These are phyloP conservation scores for Massospora cicadina DNA, from an alignment of 371 early-diverging fungal genomes.

Conservation along the genomic window DNA sequence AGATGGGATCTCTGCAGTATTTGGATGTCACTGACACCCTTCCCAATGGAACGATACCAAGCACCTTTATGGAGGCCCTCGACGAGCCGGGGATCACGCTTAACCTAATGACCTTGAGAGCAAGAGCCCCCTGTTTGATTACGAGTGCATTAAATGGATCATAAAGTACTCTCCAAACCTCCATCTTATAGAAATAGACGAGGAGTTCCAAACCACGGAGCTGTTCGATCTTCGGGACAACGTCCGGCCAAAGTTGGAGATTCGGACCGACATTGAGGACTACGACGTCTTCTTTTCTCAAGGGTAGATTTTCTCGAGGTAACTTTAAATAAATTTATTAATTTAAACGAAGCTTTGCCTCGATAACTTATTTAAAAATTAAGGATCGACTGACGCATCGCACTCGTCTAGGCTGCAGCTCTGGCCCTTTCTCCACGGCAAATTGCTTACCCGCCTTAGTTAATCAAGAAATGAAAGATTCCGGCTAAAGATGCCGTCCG, in stretches of 20 bases:
- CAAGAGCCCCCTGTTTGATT: neutral
- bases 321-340: neutral
- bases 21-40: neutral
- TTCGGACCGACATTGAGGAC: neutral
- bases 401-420: neutral
- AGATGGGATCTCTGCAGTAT: neutral
- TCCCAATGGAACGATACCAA: neutral
- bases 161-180: neutral
- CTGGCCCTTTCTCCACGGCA: neutral
- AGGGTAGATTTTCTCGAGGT: neutral
- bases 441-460: neutral
- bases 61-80: neutral
- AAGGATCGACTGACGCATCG: neutral
- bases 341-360: neutral
- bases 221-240: neutral
- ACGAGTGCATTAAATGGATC: neutral
- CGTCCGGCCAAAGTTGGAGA: neutral
- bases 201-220: neutral
- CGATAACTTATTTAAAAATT: neutral
- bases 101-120: neutral
- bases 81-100: neutral
- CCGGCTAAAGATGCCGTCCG: neutral
- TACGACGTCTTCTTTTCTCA: neutral
- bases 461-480: neutral
- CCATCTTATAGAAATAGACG: neutral